phyloP scores from a whole-genome alignment of 495 filamentous ascomycete genomes.

The Chaetomium cochliodes region DNA sequence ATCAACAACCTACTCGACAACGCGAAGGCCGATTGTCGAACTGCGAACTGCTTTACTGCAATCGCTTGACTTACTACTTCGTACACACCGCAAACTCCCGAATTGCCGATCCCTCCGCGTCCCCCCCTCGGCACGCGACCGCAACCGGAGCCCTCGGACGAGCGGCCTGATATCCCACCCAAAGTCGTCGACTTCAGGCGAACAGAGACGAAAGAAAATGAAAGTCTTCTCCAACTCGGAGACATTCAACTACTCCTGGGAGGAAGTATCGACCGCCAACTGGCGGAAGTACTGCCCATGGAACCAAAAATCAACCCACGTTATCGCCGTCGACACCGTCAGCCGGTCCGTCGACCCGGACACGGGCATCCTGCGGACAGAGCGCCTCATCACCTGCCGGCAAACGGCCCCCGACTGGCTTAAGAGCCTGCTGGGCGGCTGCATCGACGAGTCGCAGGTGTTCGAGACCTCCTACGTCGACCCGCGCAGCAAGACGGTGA shows the following conservation, averaged over 20 bases:
- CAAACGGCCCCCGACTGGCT: slow-evolving; percentile 90
- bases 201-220: slow-evolving; percentile 54
- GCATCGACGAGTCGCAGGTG: slow-evolving; percentile 71
- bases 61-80: slow-evolving; percentile 4
- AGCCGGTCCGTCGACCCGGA: slow-evolving; percentile 72
- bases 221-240: slow-evolving; percentile 87
- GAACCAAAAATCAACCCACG: slow-evolving; percentile 94
- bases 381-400: slow-evolving; percentile 92
- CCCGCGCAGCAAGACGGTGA: slow-evolving; percentile 74
- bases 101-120: slow-evolving; percentile 15
- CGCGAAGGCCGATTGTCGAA: slow-evolving; percentile 33
- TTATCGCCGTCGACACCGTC: slow-evolving; percentile 90
- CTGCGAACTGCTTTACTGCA: slow-evolving; percentile 1
- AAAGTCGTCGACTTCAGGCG: background rate
- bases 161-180: background rate
- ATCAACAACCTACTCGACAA: slow-evolving; percentile 15
- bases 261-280: slow-evolving; percentile 97
- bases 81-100: slow-evolving; percentile 1
- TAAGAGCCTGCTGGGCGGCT: slow-evolving; percentile 65
- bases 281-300: slow-evolving; percentile 98
- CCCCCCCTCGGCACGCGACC: slow-evolving; percentile 20
- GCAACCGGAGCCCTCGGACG: slow-evolving; percentile 27
- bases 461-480: slow-evolving; percentile 96
- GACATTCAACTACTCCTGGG: slow-evolving; percentile 96
- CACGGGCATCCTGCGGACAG: slow-evolving; percentile 90